Evolutionary conservation across 164 flowering plant species (phyloP), one percentile per base, ranked within the genome.

Genomic region (Annona squamosa): DNA sequence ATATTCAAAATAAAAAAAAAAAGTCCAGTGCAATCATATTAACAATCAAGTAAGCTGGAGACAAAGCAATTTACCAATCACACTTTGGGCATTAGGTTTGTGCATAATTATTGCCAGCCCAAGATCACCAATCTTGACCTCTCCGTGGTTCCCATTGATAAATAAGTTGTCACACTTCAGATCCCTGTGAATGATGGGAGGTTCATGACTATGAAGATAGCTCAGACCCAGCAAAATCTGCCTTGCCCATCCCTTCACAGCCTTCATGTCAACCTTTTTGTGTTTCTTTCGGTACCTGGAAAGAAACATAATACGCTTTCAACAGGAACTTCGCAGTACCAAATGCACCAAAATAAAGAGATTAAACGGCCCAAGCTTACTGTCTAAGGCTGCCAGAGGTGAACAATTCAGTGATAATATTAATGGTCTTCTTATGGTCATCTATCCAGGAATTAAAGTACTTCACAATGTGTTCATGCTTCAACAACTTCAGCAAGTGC

Each of bases 301-400:
- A 71, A 63, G 16, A 72, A 18, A 46, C 44, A 37, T 6, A 18
- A 19, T 46, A 9, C 46, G 19, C 41, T 68, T 77, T 57, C 65
- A 76, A 3, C 45, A 71, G 64, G 2, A 77, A 71, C 12, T 65
- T 70, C 67, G 42, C 71, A 52, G 43, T 52, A 52, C 4, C 70
- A 73, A 45, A 63, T 4, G 5, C 43, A 52, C 2, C 16, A 59
- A 76, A 9, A n/a, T 9, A 56, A 59, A 41, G 48, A 57, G 46
- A 43, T 41, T 61, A 4, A 63, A 67, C 47, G 41, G 5, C 5
- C 18, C 16, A 70, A 19, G 62, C 91, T 75, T 80, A 90, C 92
- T 84, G 91, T 77, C 91, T 84, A 72, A 90, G 80, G 80, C 86
- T 88, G 12, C 94, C 94, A 13, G 94, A 90, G 65, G 91, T 85